These are phyloP conservation scores for Apiotrichum siamense DNA, from an alignment of 1,284 basidiomycete species.

Conservation along the genomic window DNA sequence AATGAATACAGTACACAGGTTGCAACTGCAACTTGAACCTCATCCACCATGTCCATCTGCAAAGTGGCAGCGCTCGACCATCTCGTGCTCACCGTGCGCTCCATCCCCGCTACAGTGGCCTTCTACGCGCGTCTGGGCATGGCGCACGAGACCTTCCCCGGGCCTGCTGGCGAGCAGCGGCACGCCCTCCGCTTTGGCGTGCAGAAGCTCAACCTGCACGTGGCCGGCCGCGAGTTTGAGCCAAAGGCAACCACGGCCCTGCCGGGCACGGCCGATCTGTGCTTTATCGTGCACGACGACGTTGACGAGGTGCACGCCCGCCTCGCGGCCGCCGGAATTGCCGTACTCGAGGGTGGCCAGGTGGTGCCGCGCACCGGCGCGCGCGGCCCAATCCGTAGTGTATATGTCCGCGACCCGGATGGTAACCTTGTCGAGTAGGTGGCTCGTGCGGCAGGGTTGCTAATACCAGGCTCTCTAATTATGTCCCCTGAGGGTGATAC, in stretches of 20 bases:
- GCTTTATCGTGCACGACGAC: conserved; percentile 8
- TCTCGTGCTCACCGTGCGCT: conserved; percentile 16
- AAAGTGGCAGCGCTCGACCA: conserved; percentile 11
- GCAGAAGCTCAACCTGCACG: conserved; percentile 18
- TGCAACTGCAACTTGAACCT: too few species aligned
- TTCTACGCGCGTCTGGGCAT: conserved; percentile 16
- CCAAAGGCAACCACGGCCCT: conserved; percentile 6
- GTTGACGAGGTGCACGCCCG: conserved; percentile 5
- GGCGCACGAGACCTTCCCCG: conserved; percentile 11
- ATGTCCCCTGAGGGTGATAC: too few species aligned
- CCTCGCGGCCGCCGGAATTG: conserved; percentile 3
- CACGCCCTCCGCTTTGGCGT: conserved; percentile 11
- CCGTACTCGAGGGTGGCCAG: conserved; percentile 20
- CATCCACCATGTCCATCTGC: background rate
- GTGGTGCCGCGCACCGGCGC: conserved; percentile 21
- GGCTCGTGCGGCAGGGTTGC: too few species aligned
- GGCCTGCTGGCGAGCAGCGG: background rate
- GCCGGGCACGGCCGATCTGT: conserved; percentile 13
- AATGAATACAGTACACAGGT: too few species aligned
- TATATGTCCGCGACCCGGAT: conserved; percentile 21
- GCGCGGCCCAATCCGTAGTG: conserved; percentile 10
- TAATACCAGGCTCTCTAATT: conserved; percentile 7
- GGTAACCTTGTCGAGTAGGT: conserved; percentile 18
- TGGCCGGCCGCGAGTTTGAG: conserved; percentile 11
- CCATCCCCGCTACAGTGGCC: conserved; percentile 6